phyloP scores from a whole-genome alignment of 163 green algal genomes.

The Volvox carteri region DNA sequence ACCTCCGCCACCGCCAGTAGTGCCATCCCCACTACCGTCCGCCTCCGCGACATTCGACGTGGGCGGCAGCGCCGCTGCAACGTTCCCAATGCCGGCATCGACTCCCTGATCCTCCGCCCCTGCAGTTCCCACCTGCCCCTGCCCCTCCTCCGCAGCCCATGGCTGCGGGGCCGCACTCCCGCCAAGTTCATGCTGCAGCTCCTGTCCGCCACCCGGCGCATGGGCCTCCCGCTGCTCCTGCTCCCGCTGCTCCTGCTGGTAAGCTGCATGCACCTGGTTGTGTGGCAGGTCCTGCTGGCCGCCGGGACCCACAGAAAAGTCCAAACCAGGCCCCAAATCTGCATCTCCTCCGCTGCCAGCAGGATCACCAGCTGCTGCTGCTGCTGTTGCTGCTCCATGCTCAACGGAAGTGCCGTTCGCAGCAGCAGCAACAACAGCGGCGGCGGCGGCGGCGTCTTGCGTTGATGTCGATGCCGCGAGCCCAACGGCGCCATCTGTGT shows the following conservation, averaged over 20 bases:
- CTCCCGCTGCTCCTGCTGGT: slow-evolving; percentile 1
- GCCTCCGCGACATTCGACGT: background rate
- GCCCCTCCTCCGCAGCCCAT: background rate
- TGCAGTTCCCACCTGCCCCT: background rate
- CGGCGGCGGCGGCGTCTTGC: background rate
- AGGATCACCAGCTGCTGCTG: background rate
- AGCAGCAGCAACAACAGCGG: background rate
- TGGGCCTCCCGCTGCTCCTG: background rate
- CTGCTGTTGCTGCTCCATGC: no score
- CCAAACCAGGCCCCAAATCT: background rate
- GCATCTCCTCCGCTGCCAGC: background rate
- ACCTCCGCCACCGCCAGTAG: background rate
- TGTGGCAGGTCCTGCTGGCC: no score
- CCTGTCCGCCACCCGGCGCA: background rate
- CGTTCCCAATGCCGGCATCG: no score
- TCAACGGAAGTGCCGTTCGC: no score
- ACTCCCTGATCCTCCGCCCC: background rate
- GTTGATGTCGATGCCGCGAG: background rate
- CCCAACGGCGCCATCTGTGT: background rate
- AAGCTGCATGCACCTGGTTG: no score
- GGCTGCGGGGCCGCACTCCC: no score
- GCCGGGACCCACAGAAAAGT: background rate
- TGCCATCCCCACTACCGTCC: background rate
- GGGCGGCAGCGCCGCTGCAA: no score
- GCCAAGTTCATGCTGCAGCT: slow-evolving; percentile 7